Percentiles rank a stretch among this genome's conserved stretches.
phyloP scores from a whole-genome alignment of 345 rosid genomes.

The Noccaea caerulescens region DNA sequence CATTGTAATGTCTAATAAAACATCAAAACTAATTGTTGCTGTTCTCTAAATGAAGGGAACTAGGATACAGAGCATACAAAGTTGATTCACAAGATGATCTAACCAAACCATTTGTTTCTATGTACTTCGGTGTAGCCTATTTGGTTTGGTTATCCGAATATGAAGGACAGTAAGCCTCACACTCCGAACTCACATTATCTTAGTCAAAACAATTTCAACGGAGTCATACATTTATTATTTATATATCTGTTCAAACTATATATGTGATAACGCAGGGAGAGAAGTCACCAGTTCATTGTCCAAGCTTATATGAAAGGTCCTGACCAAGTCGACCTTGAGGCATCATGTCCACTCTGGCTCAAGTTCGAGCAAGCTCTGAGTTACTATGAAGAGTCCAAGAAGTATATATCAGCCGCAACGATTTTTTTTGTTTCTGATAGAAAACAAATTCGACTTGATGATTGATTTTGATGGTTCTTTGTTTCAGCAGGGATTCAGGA shows the following conservation, averaged over 20 bases:
- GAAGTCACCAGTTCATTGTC: slow-evolving; percentile 70
- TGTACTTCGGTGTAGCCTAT: slow-evolving; percentile 91
- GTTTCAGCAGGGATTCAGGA: slow-evolving; percentile 54
- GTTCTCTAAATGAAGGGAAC: slow-evolving; percentile 55
- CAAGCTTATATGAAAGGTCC: slow-evolving; percentile 83
- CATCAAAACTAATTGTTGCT: slow-evolving; percentile 11
- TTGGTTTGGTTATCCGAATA: slow-evolving; percentile 79
- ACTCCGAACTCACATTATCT: background rate
- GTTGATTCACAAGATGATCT: slow-evolving; percentile 71
- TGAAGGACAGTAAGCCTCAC: slow-evolving; percentile 71
- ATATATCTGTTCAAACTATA: background rate
- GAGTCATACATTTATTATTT: background rate
- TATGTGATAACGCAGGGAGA: slow-evolving; percentile 53
- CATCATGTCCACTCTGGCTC: slow-evolving; percentile 65
- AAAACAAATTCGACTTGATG: background rate
- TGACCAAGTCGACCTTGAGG: slow-evolving; percentile 58
- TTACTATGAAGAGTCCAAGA: slow-evolving; percentile 61
- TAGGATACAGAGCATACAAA: slow-evolving; percentile 79
- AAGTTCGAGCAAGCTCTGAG: slow-evolving; percentile 83
- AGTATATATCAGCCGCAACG: slow-evolving; percentile 42
- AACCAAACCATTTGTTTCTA: slow-evolving; percentile 78
- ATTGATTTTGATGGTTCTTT: slow-evolving; percentile 16
- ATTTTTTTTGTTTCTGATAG: background rate
- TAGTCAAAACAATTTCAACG: slow-evolving; percentile 10
- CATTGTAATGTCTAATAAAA: background rate